These are phyloP conservation scores for Lagenidium sp. DNA, from an alignment of 352 stramenopile genomes.

Conservation along the genomic window DNA sequence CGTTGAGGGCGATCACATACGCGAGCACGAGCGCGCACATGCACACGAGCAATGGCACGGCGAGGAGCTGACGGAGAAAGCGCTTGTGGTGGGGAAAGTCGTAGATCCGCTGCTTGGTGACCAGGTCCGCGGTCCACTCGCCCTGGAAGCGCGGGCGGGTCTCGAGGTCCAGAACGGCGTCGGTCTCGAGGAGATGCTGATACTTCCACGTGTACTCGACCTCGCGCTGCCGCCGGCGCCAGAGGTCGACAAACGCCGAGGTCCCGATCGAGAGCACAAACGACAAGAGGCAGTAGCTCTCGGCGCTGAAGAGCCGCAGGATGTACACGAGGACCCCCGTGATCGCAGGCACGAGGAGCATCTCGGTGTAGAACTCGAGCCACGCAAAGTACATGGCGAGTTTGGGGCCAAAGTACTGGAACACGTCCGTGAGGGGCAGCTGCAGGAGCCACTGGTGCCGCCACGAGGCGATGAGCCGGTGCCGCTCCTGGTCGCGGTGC, in stretches of 20 bases:
- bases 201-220: conserved; percentile 58
- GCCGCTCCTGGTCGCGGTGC: conserved; percentile 43
- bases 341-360: conserved; percentile 47
- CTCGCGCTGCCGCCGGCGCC: conserved; percentile 34
- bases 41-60: conserved; percentile 34
- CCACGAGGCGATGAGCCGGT: conserved; percentile 35
- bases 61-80: conserved; percentile 33
- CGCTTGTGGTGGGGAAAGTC: conserved; percentile 56
- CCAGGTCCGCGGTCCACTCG: conserved; percentile 41
- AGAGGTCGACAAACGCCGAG: conserved; percentile 52
- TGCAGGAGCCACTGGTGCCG: conserved; percentile 16
- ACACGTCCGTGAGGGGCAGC: conserved; percentile 36
- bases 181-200: conserved; percentile 19
- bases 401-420: conserved; percentile 53
- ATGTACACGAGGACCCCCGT: conserved; percentile 44
- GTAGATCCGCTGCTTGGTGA: conserved; percentile 31
- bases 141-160: conserved; percentile 37
- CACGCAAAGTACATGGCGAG: conserved; percentile 75
- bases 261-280: conserved; percentile 44
- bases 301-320: conserved; percentile 23
- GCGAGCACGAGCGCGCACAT: conserved; percentile 49
- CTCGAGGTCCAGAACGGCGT: conserved; percentile 25
- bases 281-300: conserved; percentile 36
- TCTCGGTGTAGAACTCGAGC: conserved; percentile 80
- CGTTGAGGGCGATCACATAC: conserved; percentile 45